Evolutionary conservation across 1,284 basidiomycete genomes (phyloP).

Genomic region (Malassezia globosa): DNA sequence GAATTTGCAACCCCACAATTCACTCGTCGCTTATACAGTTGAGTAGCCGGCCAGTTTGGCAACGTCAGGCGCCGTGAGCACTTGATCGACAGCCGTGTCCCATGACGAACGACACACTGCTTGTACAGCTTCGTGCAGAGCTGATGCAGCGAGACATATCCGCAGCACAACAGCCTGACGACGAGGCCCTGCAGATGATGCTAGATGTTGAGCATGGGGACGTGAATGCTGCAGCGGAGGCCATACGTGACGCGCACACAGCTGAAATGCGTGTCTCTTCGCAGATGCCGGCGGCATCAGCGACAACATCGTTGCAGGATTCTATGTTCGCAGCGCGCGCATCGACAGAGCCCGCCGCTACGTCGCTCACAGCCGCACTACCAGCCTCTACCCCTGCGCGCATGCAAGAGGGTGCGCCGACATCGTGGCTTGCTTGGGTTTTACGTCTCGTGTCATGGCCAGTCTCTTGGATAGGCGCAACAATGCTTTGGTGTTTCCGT

Average conservation of each 20-base stretch:
- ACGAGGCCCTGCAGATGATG: slow-evolving; percentile 9
- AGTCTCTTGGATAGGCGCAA: slow-evolving; percentile 1
- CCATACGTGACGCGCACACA: slow-evolving; percentile 11
- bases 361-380: not conserved
- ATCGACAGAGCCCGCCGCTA: not conserved
- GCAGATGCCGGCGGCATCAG: not conserved
- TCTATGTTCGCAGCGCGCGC: not conserved
- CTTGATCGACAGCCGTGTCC: no score
- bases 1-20: no score
- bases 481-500: not conserved
- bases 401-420: not conserved
- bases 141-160: not conserved
- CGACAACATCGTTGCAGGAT: not conserved
- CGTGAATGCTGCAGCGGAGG: not conserved
- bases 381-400: not conserved
- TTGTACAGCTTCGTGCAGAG: slow-evolving; percentile 5
- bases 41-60: no score
- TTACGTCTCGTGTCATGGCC: slow-evolving; percentile 8
- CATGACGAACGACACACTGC: slow-evolving; percentile 1
- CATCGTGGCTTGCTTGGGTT: not conserved
- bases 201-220: slow-evolving; percentile 10
- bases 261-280: slow-evolving; percentile 5
- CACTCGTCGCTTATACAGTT: no score
- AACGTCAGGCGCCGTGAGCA: no score
- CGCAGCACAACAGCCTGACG: not conserved